These are phyloP conservation scores for Phytophthora kernoviae DNA, from an alignment of 352 stramenopile genomes.

Conservation along the genomic window DNA sequence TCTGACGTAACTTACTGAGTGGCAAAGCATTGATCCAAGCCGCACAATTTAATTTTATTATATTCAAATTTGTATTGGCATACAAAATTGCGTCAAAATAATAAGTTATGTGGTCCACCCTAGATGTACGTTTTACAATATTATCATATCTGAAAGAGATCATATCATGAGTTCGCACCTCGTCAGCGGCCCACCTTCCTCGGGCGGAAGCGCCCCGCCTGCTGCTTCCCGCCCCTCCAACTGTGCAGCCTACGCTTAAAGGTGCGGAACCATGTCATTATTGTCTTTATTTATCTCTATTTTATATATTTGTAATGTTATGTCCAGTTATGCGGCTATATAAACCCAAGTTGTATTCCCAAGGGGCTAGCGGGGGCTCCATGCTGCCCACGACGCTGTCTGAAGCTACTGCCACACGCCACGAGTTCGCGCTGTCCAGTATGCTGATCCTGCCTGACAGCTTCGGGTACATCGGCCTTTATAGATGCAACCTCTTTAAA, in stretches of 20 bases:
- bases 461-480: conserved; percentile 67
- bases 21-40: background rate
- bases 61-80: too few relatives aligned
- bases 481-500: conserved; percentile 2
- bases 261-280: conserved; percentile 25
- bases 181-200: conserved; percentile 25
- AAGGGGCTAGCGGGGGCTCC: conserved; percentile 53
- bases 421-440: conserved; percentile 89
- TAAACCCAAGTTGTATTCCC: conserved; percentile 85
- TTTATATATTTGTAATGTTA: background rate
- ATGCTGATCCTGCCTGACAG: conserved; percentile 91
- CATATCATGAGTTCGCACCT: conserved; percentile 22
- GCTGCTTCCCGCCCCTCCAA: conserved; percentile 16
- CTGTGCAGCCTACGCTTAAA: conserved; percentile 81
- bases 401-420: conserved; percentile 48
- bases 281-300: background rate
- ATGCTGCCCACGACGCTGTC: conserved; percentile 68
- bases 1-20: too few relatives aligned
- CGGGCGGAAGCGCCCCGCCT: conserved; percentile 2
- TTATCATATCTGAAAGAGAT: background rate
- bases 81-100: too few relatives aligned
- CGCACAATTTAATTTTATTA: background rate
- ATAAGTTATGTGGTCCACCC: too few relatives aligned
- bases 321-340: conserved; percentile 90
- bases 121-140: background rate